phyloP scores from a whole-genome alignment of 768 basidiomycete species.

The Boletus sp. region DNA sequence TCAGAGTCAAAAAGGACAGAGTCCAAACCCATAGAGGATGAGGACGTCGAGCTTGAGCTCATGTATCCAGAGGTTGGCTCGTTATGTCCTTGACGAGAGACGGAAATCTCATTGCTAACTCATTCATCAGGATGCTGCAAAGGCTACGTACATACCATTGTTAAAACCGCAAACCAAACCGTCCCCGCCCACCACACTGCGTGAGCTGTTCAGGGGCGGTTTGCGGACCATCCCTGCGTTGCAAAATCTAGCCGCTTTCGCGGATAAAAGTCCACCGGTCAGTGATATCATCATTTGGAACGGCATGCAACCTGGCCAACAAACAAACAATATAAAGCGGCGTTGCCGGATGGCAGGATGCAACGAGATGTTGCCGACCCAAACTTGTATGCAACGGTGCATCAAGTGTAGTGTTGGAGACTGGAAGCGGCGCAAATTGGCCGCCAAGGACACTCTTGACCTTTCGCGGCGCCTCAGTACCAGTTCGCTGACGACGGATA shows the following conservation, averaged over 20 bases:
- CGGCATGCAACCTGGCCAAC: not conserved
- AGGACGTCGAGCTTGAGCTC: conserved; percentile 14
- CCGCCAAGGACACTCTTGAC: not conserved
- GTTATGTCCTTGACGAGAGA: not conserved
- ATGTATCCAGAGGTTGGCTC: conserved; percentile 14
- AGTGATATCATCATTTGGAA: not conserved
- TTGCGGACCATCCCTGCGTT: conserved; percentile 4
- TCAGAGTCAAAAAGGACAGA: not conserved
- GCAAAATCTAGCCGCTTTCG: not conserved
- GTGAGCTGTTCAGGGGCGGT: not conserved
- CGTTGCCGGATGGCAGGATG: conserved; percentile 16
- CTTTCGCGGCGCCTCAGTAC: not conserved
- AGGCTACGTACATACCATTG: not conserved
- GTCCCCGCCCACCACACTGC: not conserved
- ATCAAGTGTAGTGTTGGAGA: conserved; percentile 14
- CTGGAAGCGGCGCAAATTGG: conserved; percentile 17
- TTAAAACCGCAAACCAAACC: not conserved
- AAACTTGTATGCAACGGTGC: conserved; percentile 14
- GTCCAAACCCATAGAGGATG: not conserved
- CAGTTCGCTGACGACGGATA: not conserved
- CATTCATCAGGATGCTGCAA: conserved; percentile 8
- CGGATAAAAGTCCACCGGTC: conserved; percentile 1
- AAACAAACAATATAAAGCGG: conserved; percentile 4
- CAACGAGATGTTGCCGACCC: conserved; percentile 4
- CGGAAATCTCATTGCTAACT: not conserved